Conservation (phyloP, 495 filamentous ascomycete species). For the Xylaria nigripes region DNA sequence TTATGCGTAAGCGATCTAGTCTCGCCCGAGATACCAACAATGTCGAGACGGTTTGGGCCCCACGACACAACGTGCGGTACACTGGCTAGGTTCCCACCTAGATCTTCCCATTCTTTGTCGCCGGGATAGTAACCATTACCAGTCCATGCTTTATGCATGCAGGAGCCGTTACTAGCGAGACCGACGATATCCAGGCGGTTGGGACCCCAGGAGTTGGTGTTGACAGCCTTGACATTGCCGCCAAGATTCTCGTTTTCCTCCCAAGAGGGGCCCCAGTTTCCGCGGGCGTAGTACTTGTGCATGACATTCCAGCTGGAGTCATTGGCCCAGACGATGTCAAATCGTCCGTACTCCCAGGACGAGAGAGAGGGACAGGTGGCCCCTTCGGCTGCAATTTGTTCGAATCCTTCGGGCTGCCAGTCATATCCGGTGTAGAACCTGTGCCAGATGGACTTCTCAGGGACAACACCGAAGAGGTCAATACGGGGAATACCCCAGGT, state of each 20-base stretch:
- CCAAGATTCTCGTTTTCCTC: background rate
- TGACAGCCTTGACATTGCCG: background rate
- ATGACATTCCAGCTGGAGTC: background rate
- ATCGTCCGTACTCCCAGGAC: constrained; percentile 4
- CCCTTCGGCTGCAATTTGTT: background rate
- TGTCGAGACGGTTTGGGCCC: constrained; percentile 1
- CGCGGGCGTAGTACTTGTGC: constrained; percentile 6
- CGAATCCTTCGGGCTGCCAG: constrained; percentile 7
- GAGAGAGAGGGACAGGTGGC: background rate
- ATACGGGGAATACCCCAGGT: constrained; percentile 8
- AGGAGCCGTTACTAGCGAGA: background rate
- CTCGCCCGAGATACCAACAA: background rate
- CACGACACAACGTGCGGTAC: background rate
- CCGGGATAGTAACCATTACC: constrained; percentile 45
- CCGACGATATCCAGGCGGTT: constrained; percentile 2
- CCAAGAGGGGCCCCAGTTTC: constrained; percentile 5
- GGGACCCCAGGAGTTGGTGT: constrained; percentile 1
- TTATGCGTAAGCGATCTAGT: background rate
- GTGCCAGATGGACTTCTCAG: constrained; percentile 7
- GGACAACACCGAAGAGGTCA: constrained; percentile 4
- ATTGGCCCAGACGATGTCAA: constrained; percentile 3
- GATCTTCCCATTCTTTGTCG: constrained; percentile 9
- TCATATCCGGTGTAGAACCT: constrained; percentile 10
- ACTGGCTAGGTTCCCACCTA: background rate
- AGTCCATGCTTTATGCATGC: constrained; percentile 37